Conservation (phyloP, 2,329 filamentous ascomycete genomes). For the Fusarium cicatricum region DNA sequence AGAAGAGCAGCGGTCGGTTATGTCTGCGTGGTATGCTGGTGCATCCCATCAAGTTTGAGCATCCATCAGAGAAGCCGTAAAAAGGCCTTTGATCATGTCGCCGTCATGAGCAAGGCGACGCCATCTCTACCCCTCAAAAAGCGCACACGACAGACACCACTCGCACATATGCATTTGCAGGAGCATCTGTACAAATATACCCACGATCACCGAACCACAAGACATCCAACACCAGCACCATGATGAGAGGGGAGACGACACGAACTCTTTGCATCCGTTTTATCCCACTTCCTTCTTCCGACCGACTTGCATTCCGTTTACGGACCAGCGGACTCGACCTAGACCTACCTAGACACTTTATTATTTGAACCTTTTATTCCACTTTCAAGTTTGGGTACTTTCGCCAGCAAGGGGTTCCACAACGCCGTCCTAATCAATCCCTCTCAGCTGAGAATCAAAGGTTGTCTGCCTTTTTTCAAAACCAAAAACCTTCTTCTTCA, state of each 20-base stretch:
- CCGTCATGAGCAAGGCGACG: slow-evolving; percentile 43
- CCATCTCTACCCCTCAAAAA: slow-evolving; percentile 29
- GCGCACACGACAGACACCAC: slow-evolving; percentile 41
- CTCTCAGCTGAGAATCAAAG: slow-evolving; percentile 30
- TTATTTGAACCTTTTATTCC: slow-evolving; percentile 39
- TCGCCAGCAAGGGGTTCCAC: slow-evolving; percentile 34
- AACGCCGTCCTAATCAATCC: slow-evolving; percentile 37
- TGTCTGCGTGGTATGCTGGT: slow-evolving; percentile 82
- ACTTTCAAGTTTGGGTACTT: slow-evolving; percentile 42
- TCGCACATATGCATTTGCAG: slow-evolving; percentile 44
- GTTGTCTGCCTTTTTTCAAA: slow-evolving; percentile 30
- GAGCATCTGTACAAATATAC: slow-evolving; percentile 45
- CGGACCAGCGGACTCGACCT: slow-evolving; percentile 38
- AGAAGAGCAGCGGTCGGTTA: slow-evolving; percentile 67
- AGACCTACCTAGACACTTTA: slow-evolving; percentile 43
- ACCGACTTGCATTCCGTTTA: slow-evolving; percentile 36
- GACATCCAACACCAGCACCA: slow-evolving; percentile 35
- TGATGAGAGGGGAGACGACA: slow-evolving; percentile 35
- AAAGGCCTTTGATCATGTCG: slow-evolving; percentile 19
- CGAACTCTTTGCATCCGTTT: slow-evolving; percentile 37
- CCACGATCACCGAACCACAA: slow-evolving; percentile 39
- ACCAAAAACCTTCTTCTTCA: slow-evolving; percentile 23
- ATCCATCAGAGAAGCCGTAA: slow-evolving; percentile 53
- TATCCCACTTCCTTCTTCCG: slow-evolving; percentile 34
- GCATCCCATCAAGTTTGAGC: slow-evolving; percentile 80